A percentile compares a stretch with the other conserved stretches of the same genome.
phyloP scores from a whole-genome alignment of 192 early-diverging fungal species.

The Coemansia sp. region DNA sequence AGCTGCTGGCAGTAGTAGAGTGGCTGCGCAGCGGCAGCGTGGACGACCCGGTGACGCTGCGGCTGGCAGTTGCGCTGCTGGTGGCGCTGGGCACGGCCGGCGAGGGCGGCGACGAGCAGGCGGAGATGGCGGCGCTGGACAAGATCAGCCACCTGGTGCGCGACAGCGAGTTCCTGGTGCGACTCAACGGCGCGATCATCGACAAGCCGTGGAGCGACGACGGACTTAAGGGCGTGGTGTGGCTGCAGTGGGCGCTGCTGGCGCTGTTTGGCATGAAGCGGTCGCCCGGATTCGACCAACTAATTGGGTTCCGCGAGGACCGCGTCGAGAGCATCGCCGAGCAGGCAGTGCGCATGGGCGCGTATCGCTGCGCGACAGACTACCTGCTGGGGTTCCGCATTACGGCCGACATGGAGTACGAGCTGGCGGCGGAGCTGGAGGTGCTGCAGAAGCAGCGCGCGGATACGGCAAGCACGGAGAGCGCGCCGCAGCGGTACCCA shows the following conservation, averaged over 20 bases:
- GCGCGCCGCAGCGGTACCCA: conserved; percentile 19
- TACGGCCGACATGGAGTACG: conserved; percentile 41
- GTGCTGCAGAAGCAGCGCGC: conserved; percentile 31
- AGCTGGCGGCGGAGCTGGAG: conserved; percentile 41
- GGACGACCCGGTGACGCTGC: conserved; percentile 42
- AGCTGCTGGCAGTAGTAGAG: conserved; percentile 31
- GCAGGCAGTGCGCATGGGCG: conserved; percentile 52
- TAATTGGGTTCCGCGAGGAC: conserved; percentile 47
- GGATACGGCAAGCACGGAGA: neutral
- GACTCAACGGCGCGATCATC: conserved; percentile 40
- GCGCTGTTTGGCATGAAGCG: conserved; percentile 50
- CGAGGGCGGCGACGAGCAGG: conserved; percentile 23
- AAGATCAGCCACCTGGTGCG: conserved; percentile 37
- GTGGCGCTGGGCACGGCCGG: conserved; percentile 26
- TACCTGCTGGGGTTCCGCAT: conserved; percentile 58
- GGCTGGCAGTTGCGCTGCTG: conserved; percentile 28
- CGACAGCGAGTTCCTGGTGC: conserved; percentile 36
- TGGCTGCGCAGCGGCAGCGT: conserved; percentile 38
- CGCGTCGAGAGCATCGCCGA: conserved; percentile 53
- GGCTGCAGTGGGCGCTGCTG: conserved; percentile 63
- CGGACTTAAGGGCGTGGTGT: conserved; percentile 51
- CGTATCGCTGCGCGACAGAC: conserved; percentile 62
- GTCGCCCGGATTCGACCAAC: conserved; percentile 43
- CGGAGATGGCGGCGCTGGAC: conserved; percentile 36
- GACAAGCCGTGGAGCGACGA: conserved; percentile 43